Evolutionary conservation across 2,329 filamentous ascomycete species (phyloP).

Genomic region (Colletotrichum kahawae): DNA sequence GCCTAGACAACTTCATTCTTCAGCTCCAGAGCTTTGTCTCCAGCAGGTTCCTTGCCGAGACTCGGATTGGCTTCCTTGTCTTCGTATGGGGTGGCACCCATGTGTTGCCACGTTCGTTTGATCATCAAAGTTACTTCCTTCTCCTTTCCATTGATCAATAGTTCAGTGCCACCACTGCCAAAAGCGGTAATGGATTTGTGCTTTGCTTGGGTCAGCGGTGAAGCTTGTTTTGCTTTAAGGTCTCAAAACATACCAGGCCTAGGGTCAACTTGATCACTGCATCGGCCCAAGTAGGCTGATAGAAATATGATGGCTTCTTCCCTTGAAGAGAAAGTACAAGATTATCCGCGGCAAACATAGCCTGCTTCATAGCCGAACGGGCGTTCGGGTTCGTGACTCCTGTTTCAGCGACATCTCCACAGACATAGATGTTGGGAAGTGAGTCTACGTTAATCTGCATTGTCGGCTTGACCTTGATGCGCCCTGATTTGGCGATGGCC

Average conservation of each 20-base stretch:
- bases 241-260: conserved; percentile 47
- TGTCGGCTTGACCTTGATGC: conserved; percentile 59
- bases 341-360: conserved; percentile 57
- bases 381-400: conserved; percentile 57
- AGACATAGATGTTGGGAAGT: conserved; percentile 61
- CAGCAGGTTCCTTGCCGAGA: background rate
- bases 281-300: conserved; percentile 50
- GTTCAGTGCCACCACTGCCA: conserved; percentile 46
- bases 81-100: conserved; percentile 51
- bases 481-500: conserved; percentile 50
- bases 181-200: conserved; percentile 49
- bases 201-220: conserved; percentile 32
- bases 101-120: conserved; percentile 42
- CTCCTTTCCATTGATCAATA: conserved; percentile 46
- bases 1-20: background rate
- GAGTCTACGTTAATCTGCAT: conserved; percentile 58
- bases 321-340: conserved; percentile 52
- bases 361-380: conserved; percentile 59
- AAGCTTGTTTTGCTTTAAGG: background rate
- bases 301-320: conserved; percentile 40
- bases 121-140: conserved; percentile 50
- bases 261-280: conserved; percentile 59
- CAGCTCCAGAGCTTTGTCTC: background rate
- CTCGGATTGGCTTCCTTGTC: conserved; percentile 29
- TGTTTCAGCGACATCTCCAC: conserved; percentile 67